Base-by-base conservation (phyloP, 208 protist species). In the Acanthamoeba lenticulata region DNA sequence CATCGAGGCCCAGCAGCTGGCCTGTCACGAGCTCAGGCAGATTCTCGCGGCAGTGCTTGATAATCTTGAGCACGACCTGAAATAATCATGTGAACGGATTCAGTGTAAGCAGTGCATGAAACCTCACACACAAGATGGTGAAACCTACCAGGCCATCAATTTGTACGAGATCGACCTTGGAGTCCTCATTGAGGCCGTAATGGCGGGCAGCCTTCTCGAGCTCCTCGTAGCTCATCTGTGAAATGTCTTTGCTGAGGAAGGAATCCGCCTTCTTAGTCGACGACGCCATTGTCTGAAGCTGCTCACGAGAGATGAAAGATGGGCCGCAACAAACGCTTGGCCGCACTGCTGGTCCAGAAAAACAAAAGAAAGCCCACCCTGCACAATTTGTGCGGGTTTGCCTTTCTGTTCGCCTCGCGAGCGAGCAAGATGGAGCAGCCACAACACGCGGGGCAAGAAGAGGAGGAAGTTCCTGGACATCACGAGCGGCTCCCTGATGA, bases 11-110 rank as follows among this genome's bases (percentile, higher is more conserved):
- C 15, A 98, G 96, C 36, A 98, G 94, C 57, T 98, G 96, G 40
- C 97, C 97, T 29, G 96, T 95, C 13, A 97, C 96, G 36, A 97
- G 89, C 17, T 97, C 95, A 21, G 96, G 97, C 9, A 97, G 94
- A 24, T 94, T 95, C 72, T 98, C 97, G 44, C 95, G 90, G 95
- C 96, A 97, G 94, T 98, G 97, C 94, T 98, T 98, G 65, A 98
- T 96, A 40, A 98, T 98, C 90, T 98, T 98, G 21, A 98, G 81
- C 13, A 98, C 94, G 3, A 96, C 97, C 95, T 97, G 93, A n/a
- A n/a, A n/a, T n/a, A n/a, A n/a, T n/a, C n/a, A n/a, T n/a, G n/a
- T n/a, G n/a, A n/a, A n/a, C n/a, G n/a, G n/a, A n/a, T n/a, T n/a
- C n/a, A n/a, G n/a, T n/a, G n/a, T n/a, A n/a, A n/a, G n/a, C n/a